Conservation (phyloP, 306 rosid genomes). For the Vicia sativa region DNA sequence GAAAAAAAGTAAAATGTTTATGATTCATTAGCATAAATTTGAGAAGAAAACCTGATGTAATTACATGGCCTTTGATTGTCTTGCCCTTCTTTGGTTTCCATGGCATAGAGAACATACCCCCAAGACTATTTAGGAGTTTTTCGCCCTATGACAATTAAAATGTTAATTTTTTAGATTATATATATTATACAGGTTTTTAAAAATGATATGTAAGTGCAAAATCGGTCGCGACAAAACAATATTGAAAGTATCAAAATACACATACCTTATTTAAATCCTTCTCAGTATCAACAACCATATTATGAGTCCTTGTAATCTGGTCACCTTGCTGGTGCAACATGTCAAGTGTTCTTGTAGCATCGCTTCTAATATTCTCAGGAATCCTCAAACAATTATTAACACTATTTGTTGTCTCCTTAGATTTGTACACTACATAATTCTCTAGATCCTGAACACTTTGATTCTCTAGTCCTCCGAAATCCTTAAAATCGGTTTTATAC, state of each 20-base stretch:
- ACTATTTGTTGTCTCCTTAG: slow-evolving; percentile 77
- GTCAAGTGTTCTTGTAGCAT: slow-evolving; percentile 84
- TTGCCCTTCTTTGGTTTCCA: slow-evolving; percentile 85
- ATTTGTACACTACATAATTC: slow-evolving; percentile 66
- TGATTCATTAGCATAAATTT: neutral
- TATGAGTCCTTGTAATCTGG: slow-evolving; percentile 85
- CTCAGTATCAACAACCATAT: slow-evolving; percentile 75
- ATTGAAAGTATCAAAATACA: neutral
- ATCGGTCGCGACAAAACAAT: too few species aligned
- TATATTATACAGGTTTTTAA: neutral
- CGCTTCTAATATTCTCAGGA: slow-evolving; percentile 78
- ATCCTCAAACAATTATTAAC: slow-evolving; percentile 78
- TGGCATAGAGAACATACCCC: slow-evolving; percentile 87
- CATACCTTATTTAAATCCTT: slow-evolving; percentile 81
- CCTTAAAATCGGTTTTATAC: slow-evolving; percentile 52
- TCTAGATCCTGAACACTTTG: slow-evolving; percentile 80
- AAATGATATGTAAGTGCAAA: too few species aligned
- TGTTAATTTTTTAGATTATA: neutral
- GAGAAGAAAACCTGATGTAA: slow-evolving; percentile 65
- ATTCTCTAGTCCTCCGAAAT: slow-evolving; percentile 74
- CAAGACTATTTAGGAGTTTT: slow-evolving; percentile 88
- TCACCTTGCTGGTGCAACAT: slow-evolving; percentile 94
- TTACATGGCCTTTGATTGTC: slow-evolving; percentile 71
- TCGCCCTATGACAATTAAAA: slow-evolving; percentile 73
- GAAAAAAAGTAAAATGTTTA: too few species aligned